These are phyloP conservation scores for Sorghum bicolor DNA, from an alignment of 176 grass and related monocot genomes.

Conservation along the genomic window DNA sequence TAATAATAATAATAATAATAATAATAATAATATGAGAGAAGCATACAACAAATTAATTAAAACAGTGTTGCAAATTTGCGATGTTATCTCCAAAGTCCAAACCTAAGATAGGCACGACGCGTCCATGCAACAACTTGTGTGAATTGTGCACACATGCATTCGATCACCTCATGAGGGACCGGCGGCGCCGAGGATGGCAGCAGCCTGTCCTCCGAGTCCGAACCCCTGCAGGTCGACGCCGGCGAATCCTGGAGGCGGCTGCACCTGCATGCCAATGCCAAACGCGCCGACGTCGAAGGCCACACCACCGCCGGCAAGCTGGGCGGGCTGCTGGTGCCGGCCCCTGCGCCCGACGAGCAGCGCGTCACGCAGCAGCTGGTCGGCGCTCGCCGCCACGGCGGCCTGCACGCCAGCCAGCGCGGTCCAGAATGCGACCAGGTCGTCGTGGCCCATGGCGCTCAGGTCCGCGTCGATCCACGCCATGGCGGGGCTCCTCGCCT, in stretches of 20 bases:
- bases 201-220: background rate
- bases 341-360: slow-evolving; percentile 19
- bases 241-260: background rate
- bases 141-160: background rate
- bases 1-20: no score
- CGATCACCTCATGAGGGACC: background rate
- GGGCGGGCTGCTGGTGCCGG: background rate
- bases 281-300: background rate
- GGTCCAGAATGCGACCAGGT: slow-evolving; percentile 4
- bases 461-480: slow-evolving; percentile 15
- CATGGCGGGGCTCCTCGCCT: background rate
- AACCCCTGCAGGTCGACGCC: background rate
- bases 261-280: background rate
- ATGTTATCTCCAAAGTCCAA: background rate
- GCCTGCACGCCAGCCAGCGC: background rate
- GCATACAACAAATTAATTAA: background rate
- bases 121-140: background rate
- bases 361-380: slow-evolving; percentile 28
- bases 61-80: background rate
- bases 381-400: background rate
- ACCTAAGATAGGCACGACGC: background rate
- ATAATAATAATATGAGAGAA: background rate
- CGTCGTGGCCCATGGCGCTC: background rate
- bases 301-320: background rate
- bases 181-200: background rate